A percentile compares a stretch with the other conserved stretches of the same genome.
Conservation (phyloP, 176 grass and related monocot genomes). For the Aegilops umbellulata region DNA sequence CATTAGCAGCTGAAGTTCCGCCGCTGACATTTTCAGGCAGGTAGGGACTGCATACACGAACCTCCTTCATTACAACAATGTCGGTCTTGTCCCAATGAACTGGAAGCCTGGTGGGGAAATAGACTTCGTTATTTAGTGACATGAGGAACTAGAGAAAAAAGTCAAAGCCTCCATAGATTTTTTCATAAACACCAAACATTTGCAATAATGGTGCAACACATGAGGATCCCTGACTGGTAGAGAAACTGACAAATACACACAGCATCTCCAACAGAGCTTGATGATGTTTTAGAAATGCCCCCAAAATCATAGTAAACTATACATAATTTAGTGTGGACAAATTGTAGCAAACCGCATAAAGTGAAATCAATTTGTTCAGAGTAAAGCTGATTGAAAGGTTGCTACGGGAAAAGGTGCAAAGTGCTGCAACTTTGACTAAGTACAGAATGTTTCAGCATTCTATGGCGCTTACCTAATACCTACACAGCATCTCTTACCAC, state of each 20-base stretch:
- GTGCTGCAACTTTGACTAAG: not conserved
- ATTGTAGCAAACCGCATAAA: not conserved
- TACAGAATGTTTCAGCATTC: constrained; percentile 3
- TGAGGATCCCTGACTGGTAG: not conserved
- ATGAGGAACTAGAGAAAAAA: not conserved
- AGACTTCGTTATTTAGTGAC: constrained; percentile 16
- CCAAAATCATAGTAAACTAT: not conserved
- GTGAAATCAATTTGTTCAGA: constrained; percentile 11
- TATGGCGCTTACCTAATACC: constrained; percentile 10
- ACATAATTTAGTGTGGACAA: not conserved
- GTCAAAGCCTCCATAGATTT: not conserved
- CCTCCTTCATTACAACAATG: constrained; percentile 91
- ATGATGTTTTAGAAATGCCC: not conserved
- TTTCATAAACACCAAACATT: not conserved
- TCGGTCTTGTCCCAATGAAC: constrained; percentile 96
- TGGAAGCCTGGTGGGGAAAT: constrained; percentile 64
- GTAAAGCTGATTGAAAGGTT: not conserved
- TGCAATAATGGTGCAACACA: not conserved
- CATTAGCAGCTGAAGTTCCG: constrained; percentile 78
- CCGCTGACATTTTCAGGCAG: constrained; percentile 89
- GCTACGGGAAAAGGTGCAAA: not conserved
- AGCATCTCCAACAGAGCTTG: not conserved
- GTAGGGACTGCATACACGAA: constrained; percentile 88
- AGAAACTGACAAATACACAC: not conserved
- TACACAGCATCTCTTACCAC: not conserved